Base-by-base conservation (phyloP, 1,139 yeast species). In the Pichia inconspicua region DNA sequence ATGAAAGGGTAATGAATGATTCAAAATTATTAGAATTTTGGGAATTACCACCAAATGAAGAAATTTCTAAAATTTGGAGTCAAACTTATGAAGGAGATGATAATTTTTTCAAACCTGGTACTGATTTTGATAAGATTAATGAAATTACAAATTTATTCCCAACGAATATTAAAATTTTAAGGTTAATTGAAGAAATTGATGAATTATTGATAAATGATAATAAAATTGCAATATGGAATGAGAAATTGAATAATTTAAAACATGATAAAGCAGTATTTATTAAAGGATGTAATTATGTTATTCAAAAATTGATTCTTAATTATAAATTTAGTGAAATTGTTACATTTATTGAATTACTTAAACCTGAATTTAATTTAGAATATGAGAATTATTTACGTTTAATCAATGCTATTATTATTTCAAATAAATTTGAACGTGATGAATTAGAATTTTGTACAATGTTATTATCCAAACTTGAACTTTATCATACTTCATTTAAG, bases 101-200 rank as follows among this genome's bases (percentile, higher is more conserved):
- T 25, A 28, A 27, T 19, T 30, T 19, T 14, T 50, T 41, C 15
- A 50, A 41, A 35, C 46, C 47, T 4, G 53, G 53, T 3, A 45
- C 28, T 22, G 44, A 43, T 27, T n/a, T 28, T 34, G 5, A 25
- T 4, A 11, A 25, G 3, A 43, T 32, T 27, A 44, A 47, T 19
- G 34, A 11, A 25, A 45, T 47, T 17, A 43, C 27, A n/a, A 37
- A 30, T 17, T 15, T 50, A 4, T 48, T 50, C 42, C 45, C 45
- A n/a, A 28, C 40, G 2, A 42, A 35, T 30, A 32, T 30, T 15
- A 38, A 32, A 40, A 44, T 14, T 27, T 31, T 35, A 5, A 40
- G 14, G 2, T 8, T 48, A 12, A 28, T 35, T 17, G 19, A 15
- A 7, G 45, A 47, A 17, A 30, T 47, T 14, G 6, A 22, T 7